A percentile compares a stretch with the other conserved stretches of the same genome.
These are phyloP conservation scores for Amanita brunnescens DNA, from an alignment of 768 basidiomycete genomes.

Conservation along the genomic window DNA sequence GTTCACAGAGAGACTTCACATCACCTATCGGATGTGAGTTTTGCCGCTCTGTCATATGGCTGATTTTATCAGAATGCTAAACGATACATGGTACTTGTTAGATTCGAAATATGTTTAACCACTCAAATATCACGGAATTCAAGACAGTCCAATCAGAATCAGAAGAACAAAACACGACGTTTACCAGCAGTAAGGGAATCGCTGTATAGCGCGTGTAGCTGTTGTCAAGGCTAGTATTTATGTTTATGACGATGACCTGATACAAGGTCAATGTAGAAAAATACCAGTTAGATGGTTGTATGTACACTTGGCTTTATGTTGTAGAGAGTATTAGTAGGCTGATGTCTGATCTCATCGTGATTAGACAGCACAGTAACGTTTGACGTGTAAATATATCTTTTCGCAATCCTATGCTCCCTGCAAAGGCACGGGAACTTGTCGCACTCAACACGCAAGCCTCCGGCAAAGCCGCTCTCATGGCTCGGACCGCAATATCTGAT, in stretches of 20 bases:
- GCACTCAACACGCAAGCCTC: no score
- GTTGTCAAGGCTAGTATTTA: background rate
- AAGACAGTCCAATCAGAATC: background rate
- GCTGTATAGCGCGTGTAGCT: background rate
- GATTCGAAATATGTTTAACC: slow-evolving; percentile 1
- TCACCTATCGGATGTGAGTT: slow-evolving; percentile 20
- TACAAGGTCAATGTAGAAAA: background rate
- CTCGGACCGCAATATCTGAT: no score
- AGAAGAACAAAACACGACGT: background rate
- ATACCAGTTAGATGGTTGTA: background rate
- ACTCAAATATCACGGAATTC: background rate
- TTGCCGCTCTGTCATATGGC: no score
- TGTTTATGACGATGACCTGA: background rate
- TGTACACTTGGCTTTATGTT: background rate
- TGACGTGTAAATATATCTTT: no score
- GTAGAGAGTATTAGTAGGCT: background rate
- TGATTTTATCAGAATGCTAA: background rate
- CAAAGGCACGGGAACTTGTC: no score
- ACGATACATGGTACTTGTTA: background rate
- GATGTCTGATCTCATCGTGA: no score
- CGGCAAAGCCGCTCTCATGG: no score
- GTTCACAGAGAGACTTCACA: slow-evolving; percentile 17
- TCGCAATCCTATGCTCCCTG: no score
- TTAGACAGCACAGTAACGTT: no score
- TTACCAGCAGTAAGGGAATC: background rate